Conservation (phyloP, 1,284 basidiomycete species). For the Fomitopsis schrenkii region DNA sequence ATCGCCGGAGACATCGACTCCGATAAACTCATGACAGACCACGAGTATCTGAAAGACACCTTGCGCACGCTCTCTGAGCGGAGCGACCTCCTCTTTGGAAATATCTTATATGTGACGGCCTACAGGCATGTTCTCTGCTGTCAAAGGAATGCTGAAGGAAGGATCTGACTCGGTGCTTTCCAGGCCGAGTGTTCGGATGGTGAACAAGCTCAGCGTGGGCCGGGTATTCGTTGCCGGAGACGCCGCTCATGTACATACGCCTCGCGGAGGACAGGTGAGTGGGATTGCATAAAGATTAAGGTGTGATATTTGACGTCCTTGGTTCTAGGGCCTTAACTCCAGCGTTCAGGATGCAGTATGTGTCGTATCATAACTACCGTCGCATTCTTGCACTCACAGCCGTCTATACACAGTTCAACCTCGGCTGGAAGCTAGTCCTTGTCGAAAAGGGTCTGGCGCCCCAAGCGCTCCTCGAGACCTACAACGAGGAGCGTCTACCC, state of each 20-base stretch:
- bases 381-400: background rate
- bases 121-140: constrained; percentile 4
- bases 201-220: constrained; percentile 30
- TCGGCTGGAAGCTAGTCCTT: constrained; percentile 30
- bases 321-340: constrained; percentile 5
- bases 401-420: constrained; percentile 21
- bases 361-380: background rate
- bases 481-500: constrained; percentile 24
- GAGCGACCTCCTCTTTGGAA: constrained; percentile 5
- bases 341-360: constrained; percentile 6
- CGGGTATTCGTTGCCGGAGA: constrained; percentile 33
- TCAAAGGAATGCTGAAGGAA: background rate
- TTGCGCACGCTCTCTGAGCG: constrained; percentile 4
- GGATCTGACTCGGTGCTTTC: background rate
- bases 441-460: constrained; percentile 23
- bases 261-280: constrained; percentile 23
- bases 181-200: constrained; percentile 36
- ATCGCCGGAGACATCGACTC: constrained; percentile 1
- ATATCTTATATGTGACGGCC: constrained; percentile 4
- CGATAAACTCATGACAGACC: background rate
- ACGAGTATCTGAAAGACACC: background rate
- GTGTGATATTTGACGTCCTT: background rate
- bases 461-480: constrained; percentile 19
- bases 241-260: constrained; percentile 23
- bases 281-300: background rate